These are phyloP conservation scores for Acacia pycnantha DNA, from an alignment of 331 rosid species.

Conservation along the genomic window DNA sequence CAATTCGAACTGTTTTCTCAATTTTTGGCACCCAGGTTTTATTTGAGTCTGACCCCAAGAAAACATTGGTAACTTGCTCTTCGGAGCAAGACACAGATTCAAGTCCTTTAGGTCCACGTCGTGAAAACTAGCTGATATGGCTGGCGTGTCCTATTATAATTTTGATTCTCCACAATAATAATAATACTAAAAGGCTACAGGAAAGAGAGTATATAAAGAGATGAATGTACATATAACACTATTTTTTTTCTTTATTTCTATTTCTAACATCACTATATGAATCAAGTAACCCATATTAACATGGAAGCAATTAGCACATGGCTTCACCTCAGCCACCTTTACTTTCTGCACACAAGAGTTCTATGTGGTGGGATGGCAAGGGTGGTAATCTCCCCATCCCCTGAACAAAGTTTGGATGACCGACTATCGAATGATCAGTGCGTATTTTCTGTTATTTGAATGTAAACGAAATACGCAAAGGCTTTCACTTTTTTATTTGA, in stretches of 20 bases:
- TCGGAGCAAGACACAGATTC: constrained; percentile 24
- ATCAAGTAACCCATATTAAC: not conserved
- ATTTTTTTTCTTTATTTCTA: no score
- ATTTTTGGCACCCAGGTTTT: not conserved
- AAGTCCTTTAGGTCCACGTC: not conserved
- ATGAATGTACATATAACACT: no score
- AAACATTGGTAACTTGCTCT: not conserved
- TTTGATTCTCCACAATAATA: not conserved
- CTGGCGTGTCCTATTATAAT: constrained; percentile 34
- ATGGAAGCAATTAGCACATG: constrained; percentile 33
- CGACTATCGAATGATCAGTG: not conserved
- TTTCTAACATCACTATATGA: no score
- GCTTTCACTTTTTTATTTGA: not conserved
- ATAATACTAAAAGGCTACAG: not conserved
- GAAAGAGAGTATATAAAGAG: not conserved
- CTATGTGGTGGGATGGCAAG: constrained; percentile 54
- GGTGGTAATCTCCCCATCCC: constrained; percentile 34
- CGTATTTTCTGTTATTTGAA: constrained; percentile 2
- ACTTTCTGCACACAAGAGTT: constrained; percentile 41
- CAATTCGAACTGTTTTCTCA: not conserved
- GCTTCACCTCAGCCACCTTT: constrained; percentile 40
- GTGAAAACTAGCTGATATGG: constrained; percentile 16
- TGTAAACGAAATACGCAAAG: not conserved
- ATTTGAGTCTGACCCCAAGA: not conserved
- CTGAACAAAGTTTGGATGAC: constrained; percentile 13